Conservation (phyloP, 805 yeast genomes). For the Candida methanosorbosa region DNA sequence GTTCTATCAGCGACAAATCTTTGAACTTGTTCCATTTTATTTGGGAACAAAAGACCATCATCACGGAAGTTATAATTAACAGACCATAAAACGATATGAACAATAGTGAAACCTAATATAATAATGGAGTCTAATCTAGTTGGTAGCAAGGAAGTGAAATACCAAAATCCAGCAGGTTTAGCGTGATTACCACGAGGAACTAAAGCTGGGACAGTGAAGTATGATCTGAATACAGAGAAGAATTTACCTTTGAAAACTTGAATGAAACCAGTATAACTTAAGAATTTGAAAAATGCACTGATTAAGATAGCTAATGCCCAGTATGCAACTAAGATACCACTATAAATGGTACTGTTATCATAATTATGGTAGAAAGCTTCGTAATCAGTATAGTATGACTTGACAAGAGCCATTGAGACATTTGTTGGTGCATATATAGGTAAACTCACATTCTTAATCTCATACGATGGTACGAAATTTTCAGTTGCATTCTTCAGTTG, state of each 20-base stretch:
- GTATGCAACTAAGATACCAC: slow-evolving; percentile 27
- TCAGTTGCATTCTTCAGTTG: slow-evolving; percentile 5
- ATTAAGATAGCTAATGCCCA: slow-evolving; percentile 31
- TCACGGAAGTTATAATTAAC: slow-evolving; percentile 8
- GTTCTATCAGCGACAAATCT: slow-evolving; percentile 24
- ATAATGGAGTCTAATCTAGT: slow-evolving; percentile 25
- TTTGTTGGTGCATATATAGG: neutral
- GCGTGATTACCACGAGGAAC: slow-evolving; percentile 14
- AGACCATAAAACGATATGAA: slow-evolving; percentile 16
- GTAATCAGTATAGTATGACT: neutral
- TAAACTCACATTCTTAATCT: neutral
- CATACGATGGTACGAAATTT: neutral
- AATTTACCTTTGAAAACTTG: slow-evolving; percentile 23
- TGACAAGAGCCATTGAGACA: neutral
- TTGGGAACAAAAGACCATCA: slow-evolving; percentile 16
- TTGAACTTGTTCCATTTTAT: slow-evolving; percentile 25
- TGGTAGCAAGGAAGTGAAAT: slow-evolving; percentile 17
- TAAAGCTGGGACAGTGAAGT: slow-evolving; percentile 32
- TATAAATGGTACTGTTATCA: slow-evolving; percentile 23
- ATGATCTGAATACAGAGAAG: slow-evolving; percentile 25
- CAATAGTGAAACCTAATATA: slow-evolving; percentile 15
- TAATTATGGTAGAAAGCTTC: slow-evolving; percentile 10
- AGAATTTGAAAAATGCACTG: slow-evolving; percentile 26
- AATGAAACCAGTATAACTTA: slow-evolving; percentile 16
- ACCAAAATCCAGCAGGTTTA: slow-evolving; percentile 8